Evolutionary conservation across 306 rosid genomes (phyloP), one percentile per base, ranked within the genome.

Genomic region (Vigna trinervia): DNA sequence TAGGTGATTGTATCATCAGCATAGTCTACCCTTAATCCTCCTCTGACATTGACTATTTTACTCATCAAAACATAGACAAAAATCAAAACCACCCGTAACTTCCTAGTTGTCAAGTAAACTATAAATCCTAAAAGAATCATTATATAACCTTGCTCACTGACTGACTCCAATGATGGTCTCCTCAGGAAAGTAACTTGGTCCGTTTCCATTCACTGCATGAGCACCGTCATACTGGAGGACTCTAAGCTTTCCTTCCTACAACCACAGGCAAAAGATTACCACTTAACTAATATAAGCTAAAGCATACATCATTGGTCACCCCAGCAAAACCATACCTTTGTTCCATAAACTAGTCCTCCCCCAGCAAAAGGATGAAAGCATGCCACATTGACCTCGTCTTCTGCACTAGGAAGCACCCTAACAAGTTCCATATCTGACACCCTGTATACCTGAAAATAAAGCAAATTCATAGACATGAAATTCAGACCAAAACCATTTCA

Each of bases 351-450:
- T 65, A 96, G 88, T n/a, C 99, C 99, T 50, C 97, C 98, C 73
- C 99, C 99, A 8, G 93, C 93, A 60, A 87, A 89, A 78, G 99
- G 99, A 81, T 96, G 99, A 84, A 96, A 96, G 77, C 98, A 93
- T 57, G 99, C 99, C 36, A 96, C 98, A 53, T 96, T 96, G 78
- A 96, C 99, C 89, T 93, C 99, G 77, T 96, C 99, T 82, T 96
- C 99, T 5, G 96, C 90, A 86, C 99, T 93, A 36, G 99, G 98
- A 80, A 96, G 99, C 75, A 92, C 96, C 83, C 93, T 89, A 78
- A 92, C 99, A 78, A 96, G 98, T 78, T 96, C 97, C 99, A 93
- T 92, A 86, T 96, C 93, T 9, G 98, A 96, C 72, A 93, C 98
- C 83, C 96, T 91, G 79, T 93, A 96, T 59, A 96, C 91, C 99